Evolutionary conservation across 2,329 filamentous ascomycete genomes (phyloP).

Genomic region (Clarireedia homoeocarpa): DNA sequence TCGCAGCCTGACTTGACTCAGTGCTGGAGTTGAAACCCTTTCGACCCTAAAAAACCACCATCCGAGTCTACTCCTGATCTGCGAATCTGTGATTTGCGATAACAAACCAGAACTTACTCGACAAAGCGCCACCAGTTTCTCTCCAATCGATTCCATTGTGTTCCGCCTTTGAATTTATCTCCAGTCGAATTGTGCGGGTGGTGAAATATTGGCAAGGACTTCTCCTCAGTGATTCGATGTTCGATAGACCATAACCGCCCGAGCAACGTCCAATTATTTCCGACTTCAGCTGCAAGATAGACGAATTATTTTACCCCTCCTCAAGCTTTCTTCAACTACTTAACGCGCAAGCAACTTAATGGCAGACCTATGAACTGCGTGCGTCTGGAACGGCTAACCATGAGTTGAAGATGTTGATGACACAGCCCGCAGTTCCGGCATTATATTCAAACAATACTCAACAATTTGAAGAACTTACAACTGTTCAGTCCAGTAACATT

Average conservation of each 20-base stretch:
- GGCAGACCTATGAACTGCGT: not conserved
- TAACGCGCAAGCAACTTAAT: slow-evolving; percentile 4
- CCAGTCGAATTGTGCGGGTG: not conserved
- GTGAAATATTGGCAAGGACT: not conserved
- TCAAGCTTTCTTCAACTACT: not conserved
- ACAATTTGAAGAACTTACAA: slow-evolving; percentile 1
- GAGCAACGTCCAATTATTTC: slow-evolving; percentile 3
- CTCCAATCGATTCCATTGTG: not conserved
- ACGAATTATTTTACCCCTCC: slow-evolving; percentile 6
- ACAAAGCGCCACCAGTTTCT: not conserved
- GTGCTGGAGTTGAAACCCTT: not conserved
- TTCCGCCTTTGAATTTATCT: not conserved
- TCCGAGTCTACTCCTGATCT: not conserved
- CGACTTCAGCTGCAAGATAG: slow-evolving; percentile 4
- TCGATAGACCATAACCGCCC: slow-evolving; percentile 9
- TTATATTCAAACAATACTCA: slow-evolving; percentile 5
- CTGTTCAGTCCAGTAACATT: slow-evolving; percentile 10
- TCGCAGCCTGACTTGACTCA: not conserved
- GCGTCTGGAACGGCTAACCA: not conserved
- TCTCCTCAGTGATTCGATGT: slow-evolving; percentile 2
- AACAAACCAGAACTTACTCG: not conserved
- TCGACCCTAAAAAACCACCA: not conserved
- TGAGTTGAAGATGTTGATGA: slow-evolving; percentile 13
- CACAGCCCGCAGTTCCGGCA: slow-evolving; percentile 8
- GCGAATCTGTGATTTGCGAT: slow-evolving; percentile 1